A percentile compares a stretch with the other conserved stretches of the same genome.
These are phyloP conservation scores for Trichoderma harzianum DNA, from an alignment of 2,329 filamentous ascomycete genomes.

Conservation along the genomic window DNA sequence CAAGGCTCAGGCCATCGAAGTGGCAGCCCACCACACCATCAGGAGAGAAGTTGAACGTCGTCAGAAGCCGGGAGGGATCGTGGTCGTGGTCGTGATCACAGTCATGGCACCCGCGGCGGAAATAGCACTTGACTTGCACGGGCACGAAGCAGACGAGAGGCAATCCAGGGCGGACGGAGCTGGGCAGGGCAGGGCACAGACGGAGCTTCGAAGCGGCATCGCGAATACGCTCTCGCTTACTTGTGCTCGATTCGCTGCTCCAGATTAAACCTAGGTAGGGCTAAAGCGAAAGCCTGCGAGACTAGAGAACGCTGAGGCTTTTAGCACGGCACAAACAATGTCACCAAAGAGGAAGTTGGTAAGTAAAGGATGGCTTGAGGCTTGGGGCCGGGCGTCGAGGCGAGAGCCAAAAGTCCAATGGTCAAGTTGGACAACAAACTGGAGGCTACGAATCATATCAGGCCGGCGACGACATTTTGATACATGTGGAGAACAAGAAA, in stretches of 20 bases:
- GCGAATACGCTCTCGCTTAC: background rate
- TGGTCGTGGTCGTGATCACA: background rate
- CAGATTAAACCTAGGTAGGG: slow-evolving; percentile 1
- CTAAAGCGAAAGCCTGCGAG: background rate
- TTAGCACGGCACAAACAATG: slow-evolving; percentile 8
- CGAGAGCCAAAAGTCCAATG: background rate
- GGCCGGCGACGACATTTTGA: background rate
- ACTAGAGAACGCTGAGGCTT: slow-evolving; percentile 9
- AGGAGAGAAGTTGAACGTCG: slow-evolving; percentile 16
- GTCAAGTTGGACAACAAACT: background rate
- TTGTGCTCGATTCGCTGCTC: background rate
- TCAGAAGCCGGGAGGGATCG: background rate
- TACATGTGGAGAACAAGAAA: background rate
- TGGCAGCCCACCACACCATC: slow-evolving; percentile 13
- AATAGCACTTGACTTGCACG: background rate
- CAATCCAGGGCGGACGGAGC: background rate
- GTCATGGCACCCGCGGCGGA: background rate
- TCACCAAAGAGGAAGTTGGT: slow-evolving; percentile 15
- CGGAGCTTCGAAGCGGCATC: background rate
- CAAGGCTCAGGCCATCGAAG: slow-evolving; percentile 12
- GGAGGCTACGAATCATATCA: background rate
- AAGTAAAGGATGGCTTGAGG: background rate
- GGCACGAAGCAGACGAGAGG: background rate
- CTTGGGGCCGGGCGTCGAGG: background rate
- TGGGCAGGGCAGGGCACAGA: background rate